Base-by-base conservation (phyloP, 257 asterid species). In the Petrea volubilis region DNA sequence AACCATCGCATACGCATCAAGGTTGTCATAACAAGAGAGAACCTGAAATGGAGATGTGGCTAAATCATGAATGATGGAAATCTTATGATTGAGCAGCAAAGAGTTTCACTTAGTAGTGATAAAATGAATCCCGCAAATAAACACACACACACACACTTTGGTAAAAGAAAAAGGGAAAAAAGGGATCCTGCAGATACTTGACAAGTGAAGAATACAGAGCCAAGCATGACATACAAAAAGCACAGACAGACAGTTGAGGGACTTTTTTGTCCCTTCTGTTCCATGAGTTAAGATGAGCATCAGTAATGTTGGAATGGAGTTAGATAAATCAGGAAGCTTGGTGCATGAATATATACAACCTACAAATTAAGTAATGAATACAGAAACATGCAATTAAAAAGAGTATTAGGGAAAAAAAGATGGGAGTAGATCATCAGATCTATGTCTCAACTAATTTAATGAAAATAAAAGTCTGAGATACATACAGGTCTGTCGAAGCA, bases 1-100 rank as follows among this genome's bases (percentile, higher is more conserved):
- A 79, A 92, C 83, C 84, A 76, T 84, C 83, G 88, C 74, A 82
- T 82, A 90, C 29, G 80, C 86, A 61, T 81, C 84, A 72, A 86
- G 86, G 77, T 75, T 77, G 40, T 73, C 72, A 74, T 62, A 82
- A 73, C 67, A 58, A 72, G 94, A 82, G 49, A 90, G 79, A 70
- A 85, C 96, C 98, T 92, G 97, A 82, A 79, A 86, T 10, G 72
- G 18, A 72, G 64, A 67, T 44, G 67, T 56, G 31, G 56, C 31
- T 29, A 50, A 67, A 60, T 67, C 29, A 65, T 77, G 55, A 65
- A 46, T 51, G 28, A 33, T 17, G 41, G 46, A 59, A 40, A 41
- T 50, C 62, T 46, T 44, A 70, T 51, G 64, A 61, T 29, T 18
- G 51, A 68, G 43, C 67, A 65, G 60, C 57, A 31, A 64, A 51